Evolutionary conservation across 352 stramenopile species (phyloP).

Genomic region (Phytophthora citrophthora): DNA sequence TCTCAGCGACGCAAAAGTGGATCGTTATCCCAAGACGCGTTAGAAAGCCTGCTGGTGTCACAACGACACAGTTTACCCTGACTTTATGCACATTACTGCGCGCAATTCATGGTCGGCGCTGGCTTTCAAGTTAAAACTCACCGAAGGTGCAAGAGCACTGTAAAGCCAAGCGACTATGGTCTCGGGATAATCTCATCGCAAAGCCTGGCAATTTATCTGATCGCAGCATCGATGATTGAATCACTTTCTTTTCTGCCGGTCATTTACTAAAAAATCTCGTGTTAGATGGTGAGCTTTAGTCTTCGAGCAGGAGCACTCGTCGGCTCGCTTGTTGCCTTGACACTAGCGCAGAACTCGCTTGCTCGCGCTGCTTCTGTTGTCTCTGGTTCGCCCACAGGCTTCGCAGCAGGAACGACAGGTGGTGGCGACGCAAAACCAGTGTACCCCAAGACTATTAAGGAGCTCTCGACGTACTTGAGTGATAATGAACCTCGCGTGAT

Average conservation of each 20-base stretch:
- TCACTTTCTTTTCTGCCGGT: slow-evolving; percentile 2
- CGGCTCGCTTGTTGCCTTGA: not conserved
- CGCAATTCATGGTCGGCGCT: no score
- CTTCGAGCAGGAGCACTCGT: not conserved
- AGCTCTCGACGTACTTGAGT: slow-evolving; percentile 26
- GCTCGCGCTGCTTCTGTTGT: not conserved
- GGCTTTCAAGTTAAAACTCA: no score
- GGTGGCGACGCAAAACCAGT: slow-evolving; percentile 27
- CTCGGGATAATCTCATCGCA: no score
- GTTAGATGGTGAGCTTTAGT: slow-evolving; percentile 8
- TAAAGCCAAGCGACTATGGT: no score
- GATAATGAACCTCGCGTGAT: slow-evolving; percentile 33
- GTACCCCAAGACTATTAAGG: slow-evolving; percentile 26
- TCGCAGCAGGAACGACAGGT: slow-evolving; percentile 13
- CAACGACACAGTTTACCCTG: no score
- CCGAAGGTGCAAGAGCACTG: no score
- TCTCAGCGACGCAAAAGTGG: no score
- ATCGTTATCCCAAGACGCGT: no score
- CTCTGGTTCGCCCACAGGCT: not conserved
- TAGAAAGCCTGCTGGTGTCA: no score
- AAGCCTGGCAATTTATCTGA: no score
- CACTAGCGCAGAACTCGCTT: not conserved
- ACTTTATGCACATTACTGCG: no score
- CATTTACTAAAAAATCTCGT: not conserved
- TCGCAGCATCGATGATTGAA: no score